These are phyloP conservation scores for Niebla homalea DNA, from an alignment of 495 filamentous ascomycete species.

Conservation along the genomic window DNA sequence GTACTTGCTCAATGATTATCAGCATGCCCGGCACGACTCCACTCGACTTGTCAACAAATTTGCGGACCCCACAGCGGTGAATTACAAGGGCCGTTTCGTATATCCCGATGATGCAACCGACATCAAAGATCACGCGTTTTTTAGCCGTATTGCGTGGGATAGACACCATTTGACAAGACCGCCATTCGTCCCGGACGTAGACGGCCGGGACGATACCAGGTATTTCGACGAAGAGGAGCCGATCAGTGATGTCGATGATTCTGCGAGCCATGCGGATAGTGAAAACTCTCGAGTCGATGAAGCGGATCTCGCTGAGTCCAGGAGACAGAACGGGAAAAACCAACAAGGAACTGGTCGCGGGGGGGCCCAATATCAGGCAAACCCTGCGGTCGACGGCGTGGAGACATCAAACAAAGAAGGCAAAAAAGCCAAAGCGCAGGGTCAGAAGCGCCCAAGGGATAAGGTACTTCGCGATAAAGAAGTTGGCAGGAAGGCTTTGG, in stretches of 20 bases:
- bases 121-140: constrained; percentile 67
- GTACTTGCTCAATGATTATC: constrained; percentile 52
- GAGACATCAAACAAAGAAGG: not conserved
- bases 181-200: constrained; percentile 64
- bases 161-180: constrained; percentile 51
- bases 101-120: constrained; percentile 67
- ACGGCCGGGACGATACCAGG: constrained; percentile 62
- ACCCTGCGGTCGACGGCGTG: not conserved
- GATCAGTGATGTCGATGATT: constrained; percentile 38
- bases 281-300: not conserved
- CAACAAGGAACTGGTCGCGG: no score
- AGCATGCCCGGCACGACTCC: constrained; percentile 11
- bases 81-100: constrained; percentile 45
- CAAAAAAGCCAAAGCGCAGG: constrained; percentile 25
- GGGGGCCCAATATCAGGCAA: not conserved
- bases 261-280: not conserved
- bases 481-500: constrained; percentile 50
- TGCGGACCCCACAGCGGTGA: constrained; percentile 19
- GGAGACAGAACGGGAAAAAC: no score
- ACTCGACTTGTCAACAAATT: constrained; percentile 22
- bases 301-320: no score
- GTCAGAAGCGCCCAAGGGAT: constrained; percentile 63
- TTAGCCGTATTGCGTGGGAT: constrained; percentile 54
- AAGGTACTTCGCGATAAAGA: constrained; percentile 60
- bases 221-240: constrained; percentile 76